Percentiles rank a stretch among this genome's conserved stretches.
These are phyloP conservation scores for Dictyophora rubrovolvata DNA, from an alignment of 768 basidiomycete genomes.

Conservation along the genomic window DNA sequence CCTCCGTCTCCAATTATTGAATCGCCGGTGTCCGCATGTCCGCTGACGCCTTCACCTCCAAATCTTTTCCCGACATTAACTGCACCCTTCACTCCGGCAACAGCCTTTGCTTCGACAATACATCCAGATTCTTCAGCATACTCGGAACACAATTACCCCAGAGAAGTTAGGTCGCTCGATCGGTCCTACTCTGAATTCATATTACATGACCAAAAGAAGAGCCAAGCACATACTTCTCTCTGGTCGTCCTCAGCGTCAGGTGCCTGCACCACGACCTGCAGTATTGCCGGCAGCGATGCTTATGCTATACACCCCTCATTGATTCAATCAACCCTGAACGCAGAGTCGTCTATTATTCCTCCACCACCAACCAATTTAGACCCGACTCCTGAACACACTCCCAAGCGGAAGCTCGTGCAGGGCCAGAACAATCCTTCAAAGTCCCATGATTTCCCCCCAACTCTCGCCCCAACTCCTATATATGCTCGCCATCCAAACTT, in stretches of 20 bases:
- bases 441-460: neutral
- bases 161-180: neutral
- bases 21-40: neutral
- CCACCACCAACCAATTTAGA: neutral
- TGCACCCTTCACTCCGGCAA: neutral
- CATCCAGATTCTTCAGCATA: neutral
- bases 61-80: conserved; percentile 8
- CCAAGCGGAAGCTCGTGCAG: neutral
- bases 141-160: neutral
- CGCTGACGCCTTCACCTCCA: conserved; percentile 1
- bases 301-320: neutral
- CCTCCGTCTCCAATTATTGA: neutral
- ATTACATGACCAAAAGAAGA: neutral
- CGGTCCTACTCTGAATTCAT: neutral
- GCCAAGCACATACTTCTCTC: neutral
- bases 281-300: neutral
- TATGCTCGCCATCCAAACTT: conserved; percentile 7
- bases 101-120: neutral
- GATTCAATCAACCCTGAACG: neutral
- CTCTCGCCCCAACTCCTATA: conserved; percentile 2
- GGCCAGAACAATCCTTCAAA: neutral
- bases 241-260: neutral
- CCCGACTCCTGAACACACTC: neutral
- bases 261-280: neutral
- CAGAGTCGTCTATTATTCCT: neutral